phyloP scores from a whole-genome alignment of 495 filamentous ascomycete genomes.

The Parmelia sp. region DNA sequence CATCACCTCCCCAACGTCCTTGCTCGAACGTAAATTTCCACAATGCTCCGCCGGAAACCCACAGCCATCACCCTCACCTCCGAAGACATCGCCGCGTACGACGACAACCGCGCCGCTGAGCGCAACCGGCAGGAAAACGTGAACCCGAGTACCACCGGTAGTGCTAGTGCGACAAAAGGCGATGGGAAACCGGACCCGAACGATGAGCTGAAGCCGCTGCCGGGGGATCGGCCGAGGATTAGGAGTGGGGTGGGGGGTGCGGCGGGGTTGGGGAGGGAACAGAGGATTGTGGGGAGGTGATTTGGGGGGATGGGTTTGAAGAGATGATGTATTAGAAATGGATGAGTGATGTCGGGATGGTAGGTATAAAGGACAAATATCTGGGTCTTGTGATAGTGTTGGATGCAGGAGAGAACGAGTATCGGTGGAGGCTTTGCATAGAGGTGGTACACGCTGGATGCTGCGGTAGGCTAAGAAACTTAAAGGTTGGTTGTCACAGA shows the following conservation, averaged over 20 bases:
- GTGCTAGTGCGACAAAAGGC: conserved; percentile 25
- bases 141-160: conserved; percentile 10
- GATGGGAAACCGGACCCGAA: conserved; percentile 43
- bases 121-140: conserved; percentile 17
- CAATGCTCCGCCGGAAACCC: conserved; percentile 76
- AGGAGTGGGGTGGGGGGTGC: conserved; percentile 47
- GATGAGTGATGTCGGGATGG: neutral
- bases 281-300: conserved; percentile 22
- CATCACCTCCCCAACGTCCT: neutral
- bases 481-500: neutral
- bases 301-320: neutral
- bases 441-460: neutral
- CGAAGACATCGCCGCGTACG: conserved; percentile 71
- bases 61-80: conserved; percentile 71
- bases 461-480: neutral
- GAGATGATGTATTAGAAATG: neutral
- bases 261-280: conserved; percentile 18
- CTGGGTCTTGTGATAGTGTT: neutral
- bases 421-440: neutral
- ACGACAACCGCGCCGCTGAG: conserved; percentile 46
- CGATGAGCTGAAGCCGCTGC: conserved; percentile 52
- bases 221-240: conserved; percentile 39
- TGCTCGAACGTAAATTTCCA: neutral
- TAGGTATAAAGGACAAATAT: neutral
- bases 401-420: neutral